A percentile compares a stretch with the other conserved stretches of the same genome.
These are phyloP conservation scores for Cystobasidium slooffiae DNA, from an alignment of 1,284 basidiomycete species.

Conservation along the genomic window DNA sequence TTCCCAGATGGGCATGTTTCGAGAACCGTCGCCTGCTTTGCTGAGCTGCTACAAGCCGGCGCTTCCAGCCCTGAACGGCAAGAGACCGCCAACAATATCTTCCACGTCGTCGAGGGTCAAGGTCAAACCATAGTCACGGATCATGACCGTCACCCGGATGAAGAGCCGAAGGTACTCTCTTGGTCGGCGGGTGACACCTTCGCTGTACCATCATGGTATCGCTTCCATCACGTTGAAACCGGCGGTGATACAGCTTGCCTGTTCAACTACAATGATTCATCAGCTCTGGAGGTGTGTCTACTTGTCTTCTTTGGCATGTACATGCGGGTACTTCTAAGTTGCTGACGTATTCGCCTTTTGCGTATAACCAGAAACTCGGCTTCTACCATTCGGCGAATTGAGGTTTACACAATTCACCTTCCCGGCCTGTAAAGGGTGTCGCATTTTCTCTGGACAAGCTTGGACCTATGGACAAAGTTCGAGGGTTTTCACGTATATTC, in stretches of 20 bases:
- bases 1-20: constrained; percentile 41
- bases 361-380: constrained; percentile 21
- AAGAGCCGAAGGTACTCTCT: constrained; percentile 17
- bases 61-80: constrained; percentile 8
- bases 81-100: constrained; percentile 44
- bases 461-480: no score
- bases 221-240: constrained; percentile 28
- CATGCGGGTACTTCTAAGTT: not conserved
- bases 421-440: not conserved
- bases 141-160: constrained; percentile 20
- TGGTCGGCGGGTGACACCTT: constrained; percentile 39
- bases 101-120: constrained; percentile 38
- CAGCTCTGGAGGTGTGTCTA: constrained; percentile 22
- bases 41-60: constrained; percentile 12
- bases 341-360: not conserved
- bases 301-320: no score
- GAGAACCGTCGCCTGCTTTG: constrained; percentile 37
- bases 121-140: constrained; percentile 26
- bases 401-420: not conserved
- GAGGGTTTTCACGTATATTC: no score
- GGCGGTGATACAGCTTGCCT: constrained; percentile 18
- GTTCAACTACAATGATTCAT: constrained; percentile 43
- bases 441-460: not conserved
- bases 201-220: constrained; percentile 32
- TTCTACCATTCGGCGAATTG: constrained; percentile 5